A percentile compares a stretch with the other conserved stretches of the same genome.
Conservation (phyloP, 2,329 filamentous ascomycete genomes). For the Aspergillus fumigatus region DNA sequence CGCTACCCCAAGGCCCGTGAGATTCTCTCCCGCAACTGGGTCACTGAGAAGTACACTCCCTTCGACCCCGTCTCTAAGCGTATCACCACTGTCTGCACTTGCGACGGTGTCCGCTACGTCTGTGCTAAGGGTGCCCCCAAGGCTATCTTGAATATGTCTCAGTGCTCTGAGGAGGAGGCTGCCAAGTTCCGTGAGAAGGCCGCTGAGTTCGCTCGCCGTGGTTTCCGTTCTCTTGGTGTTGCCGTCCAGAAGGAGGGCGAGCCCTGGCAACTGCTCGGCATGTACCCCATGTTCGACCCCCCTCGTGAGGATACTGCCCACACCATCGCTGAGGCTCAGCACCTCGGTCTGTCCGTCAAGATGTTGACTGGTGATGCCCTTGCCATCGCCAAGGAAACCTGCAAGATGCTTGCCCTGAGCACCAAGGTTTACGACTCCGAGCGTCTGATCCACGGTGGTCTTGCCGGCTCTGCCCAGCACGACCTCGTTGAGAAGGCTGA, state of each 20-base stretch:
- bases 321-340: conserved; percentile 71
- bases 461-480: conserved; percentile 67
- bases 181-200: conserved; percentile 68
- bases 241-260: conserved; percentile 73
- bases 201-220: conserved; percentile 70
- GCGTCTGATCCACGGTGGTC: conserved; percentile 70
- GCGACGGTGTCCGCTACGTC: conserved; percentile 65
- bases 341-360: conserved; percentile 73
- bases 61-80: conserved; percentile 76
- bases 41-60: conserved; percentile 67
- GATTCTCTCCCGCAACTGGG: conserved; percentile 70
- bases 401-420: conserved; percentile 74
- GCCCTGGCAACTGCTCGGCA: conserved; percentile 68
- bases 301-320: conserved; percentile 74
- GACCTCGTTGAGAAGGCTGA: conserved; percentile 72
- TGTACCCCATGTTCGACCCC: conserved; percentile 77
- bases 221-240: conserved; percentile 76
- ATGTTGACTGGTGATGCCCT: conserved; percentile 79
- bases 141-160: conserved; percentile 65
- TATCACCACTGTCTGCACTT: conserved; percentile 65
- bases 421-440: conserved; percentile 80
- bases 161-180: conserved; percentile 62
- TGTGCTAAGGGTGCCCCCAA: conserved; percentile 76
- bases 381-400: conserved; percentile 75
- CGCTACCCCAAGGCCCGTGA: conserved; percentile 73